phyloP scores from a whole-genome alignment of 2,329 filamentous ascomycete genomes.

The Fusarium sp. region DNA sequence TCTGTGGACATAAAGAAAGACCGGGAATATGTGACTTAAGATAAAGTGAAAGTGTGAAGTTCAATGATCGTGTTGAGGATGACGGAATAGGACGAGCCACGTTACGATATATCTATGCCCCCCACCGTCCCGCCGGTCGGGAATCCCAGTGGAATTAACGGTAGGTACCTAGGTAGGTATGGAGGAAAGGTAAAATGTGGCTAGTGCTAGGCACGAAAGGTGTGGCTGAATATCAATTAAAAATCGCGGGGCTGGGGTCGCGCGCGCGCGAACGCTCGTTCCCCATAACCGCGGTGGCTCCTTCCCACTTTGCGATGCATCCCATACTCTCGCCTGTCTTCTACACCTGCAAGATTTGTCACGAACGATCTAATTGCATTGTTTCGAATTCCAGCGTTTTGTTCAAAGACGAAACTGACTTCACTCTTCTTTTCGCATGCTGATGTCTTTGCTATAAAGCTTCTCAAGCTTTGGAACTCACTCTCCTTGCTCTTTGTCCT shows the following conservation, averaged over 20 bases:
- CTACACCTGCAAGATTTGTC: constrained; percentile 12
- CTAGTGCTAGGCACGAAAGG: constrained; percentile 11
- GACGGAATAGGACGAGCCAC: constrained; percentile 41
- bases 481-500: background rate
- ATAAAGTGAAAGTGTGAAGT: constrained; percentile 6
- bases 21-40: background rate
- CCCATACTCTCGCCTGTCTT: constrained; percentile 1
- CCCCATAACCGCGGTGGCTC: constrained; percentile 33
- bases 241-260: constrained; percentile 48
- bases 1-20: background rate
- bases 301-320: constrained; percentile 21
- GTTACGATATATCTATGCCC: constrained; percentile 26
- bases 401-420: constrained; percentile 8
- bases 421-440: constrained; percentile 6
- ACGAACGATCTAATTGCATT: constrained; percentile 15
- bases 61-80: constrained; percentile 18
- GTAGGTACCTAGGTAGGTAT: background rate
- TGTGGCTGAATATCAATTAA: constrained; percentile 43
- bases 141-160: background rate
- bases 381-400: constrained; percentile 15
- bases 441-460: constrained; percentile 13
- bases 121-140: constrained; percentile 3
- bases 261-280: constrained; percentile 9
- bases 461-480: constrained; percentile 4
- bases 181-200: constrained; percentile 1